Evolutionary conservation across 1,284 basidiomycete genomes (phyloP), one percentile per base, ranked within the genome.

Genomic region (Trametes polyzona): DNA sequence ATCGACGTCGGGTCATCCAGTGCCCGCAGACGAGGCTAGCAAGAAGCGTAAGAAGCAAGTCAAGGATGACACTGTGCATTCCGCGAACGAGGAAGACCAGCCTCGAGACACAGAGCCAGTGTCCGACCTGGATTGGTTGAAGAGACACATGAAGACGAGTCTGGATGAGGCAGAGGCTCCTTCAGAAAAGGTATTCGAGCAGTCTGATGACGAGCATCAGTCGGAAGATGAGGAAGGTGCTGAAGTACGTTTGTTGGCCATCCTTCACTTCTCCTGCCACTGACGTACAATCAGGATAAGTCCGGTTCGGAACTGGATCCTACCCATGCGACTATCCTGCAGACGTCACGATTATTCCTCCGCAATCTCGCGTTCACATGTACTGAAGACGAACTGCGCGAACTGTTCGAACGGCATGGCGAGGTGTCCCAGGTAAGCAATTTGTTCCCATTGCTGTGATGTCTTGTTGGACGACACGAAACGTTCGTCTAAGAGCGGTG

Each of bases 351-450:
- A 1, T 76, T 98, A 4, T 98, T 98, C 70, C 78, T 98, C 6
- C 92, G 96, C 12, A 99, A 98, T 70, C 74, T 98, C 17, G 82
- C 95, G 0, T 98, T 94, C 69, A 83, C 90, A 0, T 92, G 92
- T 55, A 90, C 88, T 1, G 83, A 91, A 30, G 76, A 81, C 3
- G 93, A 97, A 49, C 73, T 98, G 2, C 70, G 74, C 7, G 76
- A 81, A n/a, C 78, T 88, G 6, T 95, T 96, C 70, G 72, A 75
- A 9, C 76, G 81, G 0, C 93, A 83, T 70, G 96, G 95, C 8
- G 77, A 83, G 40, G 71, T 98, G 41, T 81, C 81, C 49, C 87
- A 93, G 83, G 88, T 90, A 59, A 78, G 82, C 43, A 37, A 63
- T 44, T 52, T 17, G n/a, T 47, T 9, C 14, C 6, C 33, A 7